These are phyloP conservation scores for Podospora didyma DNA, from an alignment of 495 filamentous ascomycete species.

Conservation along the genomic window DNA sequence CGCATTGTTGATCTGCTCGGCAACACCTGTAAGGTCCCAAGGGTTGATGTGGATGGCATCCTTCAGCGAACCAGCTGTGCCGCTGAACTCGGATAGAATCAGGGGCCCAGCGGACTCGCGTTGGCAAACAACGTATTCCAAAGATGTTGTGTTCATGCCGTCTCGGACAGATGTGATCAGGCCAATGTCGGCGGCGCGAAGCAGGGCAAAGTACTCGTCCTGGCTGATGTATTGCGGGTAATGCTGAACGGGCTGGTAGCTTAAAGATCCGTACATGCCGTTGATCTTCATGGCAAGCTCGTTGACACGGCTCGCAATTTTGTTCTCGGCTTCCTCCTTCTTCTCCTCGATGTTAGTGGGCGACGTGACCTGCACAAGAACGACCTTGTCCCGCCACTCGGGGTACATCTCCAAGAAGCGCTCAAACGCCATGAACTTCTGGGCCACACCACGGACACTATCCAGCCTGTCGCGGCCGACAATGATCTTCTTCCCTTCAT, in stretches of 20 bases:
- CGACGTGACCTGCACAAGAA: slow-evolving; percentile 89
- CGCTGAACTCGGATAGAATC: slow-evolving; percentile 93
- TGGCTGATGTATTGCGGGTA: slow-evolving; percentile 84
- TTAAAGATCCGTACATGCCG: slow-evolving; percentile 76
- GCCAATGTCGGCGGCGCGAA: slow-evolving; percentile 82
- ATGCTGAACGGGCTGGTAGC: slow-evolving; percentile 84
- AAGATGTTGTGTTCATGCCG: slow-evolving; percentile 93
- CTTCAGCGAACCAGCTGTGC: slow-evolving; percentile 79
- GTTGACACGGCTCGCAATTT: slow-evolving; percentile 76
- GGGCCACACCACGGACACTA: slow-evolving; percentile 81
- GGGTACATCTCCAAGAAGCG: slow-evolving; percentile 82
- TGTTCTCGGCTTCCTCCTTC: slow-evolving; percentile 64
- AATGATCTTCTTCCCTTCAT: slow-evolving; percentile 82
- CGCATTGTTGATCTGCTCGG: slow-evolving; percentile 72
- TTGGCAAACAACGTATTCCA: slow-evolving; percentile 92
- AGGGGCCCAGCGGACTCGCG: slow-evolving; percentile 76
- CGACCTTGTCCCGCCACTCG: slow-evolving; percentile 86
- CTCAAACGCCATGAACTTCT: slow-evolving; percentile 92
- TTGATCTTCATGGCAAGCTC: slow-evolving; percentile 89
- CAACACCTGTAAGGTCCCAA: slow-evolving; percentile 80
- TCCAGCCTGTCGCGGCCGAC: slow-evolving; percentile 91
- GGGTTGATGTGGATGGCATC: slow-evolving; percentile 93
- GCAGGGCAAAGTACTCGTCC: slow-evolving; percentile 86
- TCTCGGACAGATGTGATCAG: slow-evolving; percentile 90
- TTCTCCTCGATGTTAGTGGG: slow-evolving; percentile 75